Conservation (phyloP, 1,284 basidiomycete species). For the Anthracocystis walkeri region DNA sequence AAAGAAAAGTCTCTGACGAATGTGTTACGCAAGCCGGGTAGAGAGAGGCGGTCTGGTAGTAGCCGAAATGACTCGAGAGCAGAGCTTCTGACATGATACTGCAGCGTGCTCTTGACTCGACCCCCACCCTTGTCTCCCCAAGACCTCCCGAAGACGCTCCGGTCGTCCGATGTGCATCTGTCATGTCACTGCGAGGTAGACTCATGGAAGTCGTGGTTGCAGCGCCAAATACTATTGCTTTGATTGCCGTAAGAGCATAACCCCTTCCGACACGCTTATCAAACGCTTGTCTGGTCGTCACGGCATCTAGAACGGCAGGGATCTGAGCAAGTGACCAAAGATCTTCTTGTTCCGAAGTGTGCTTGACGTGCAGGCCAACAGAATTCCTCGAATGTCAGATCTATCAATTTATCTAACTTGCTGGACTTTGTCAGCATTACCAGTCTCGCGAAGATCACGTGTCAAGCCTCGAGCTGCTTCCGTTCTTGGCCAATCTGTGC, state of each 20-base stretch:
- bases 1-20: too few species aligned
- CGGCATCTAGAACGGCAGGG: conserved; percentile 2
- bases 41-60: background rate
- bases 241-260: too few species aligned
- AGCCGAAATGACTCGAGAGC: conserved; percentile 11
- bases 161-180: too few species aligned
- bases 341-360: too few species aligned
- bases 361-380: background rate
- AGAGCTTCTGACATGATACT: conserved; percentile 19
- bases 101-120: background rate
- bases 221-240: too few species aligned
- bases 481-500: conserved; percentile 8
- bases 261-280: too few species aligned
- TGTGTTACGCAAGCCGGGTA: background rate
- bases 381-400: background rate
- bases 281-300: background rate
- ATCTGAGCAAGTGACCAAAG: too few species aligned
- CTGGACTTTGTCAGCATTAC: conserved; percentile 16
- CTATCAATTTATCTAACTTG: background rate
- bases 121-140: background rate
- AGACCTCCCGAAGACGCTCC: background rate
- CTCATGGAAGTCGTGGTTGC: too few species aligned
- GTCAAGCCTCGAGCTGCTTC: background rate
- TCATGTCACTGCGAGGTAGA: too few species aligned
- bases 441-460: background rate